phyloP scores from a whole-genome alignment of 179 eudicot genomes.

The Vitellaria paradoxa region DNA sequence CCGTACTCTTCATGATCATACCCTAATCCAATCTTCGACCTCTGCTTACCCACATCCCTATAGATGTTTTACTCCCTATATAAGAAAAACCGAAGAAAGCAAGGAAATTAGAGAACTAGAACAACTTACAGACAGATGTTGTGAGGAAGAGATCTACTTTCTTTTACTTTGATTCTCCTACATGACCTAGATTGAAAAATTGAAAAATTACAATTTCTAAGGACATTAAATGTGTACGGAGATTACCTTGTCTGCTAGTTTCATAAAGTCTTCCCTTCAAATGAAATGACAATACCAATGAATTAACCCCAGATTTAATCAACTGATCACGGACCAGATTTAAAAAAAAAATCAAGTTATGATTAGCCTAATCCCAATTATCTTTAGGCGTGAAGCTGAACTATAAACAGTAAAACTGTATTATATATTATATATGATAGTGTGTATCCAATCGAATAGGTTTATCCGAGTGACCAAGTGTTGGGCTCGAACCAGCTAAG shows the following conservation, averaged over 20 bases:
- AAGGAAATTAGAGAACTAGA: no score
- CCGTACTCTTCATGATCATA: slow-evolving; percentile 21
- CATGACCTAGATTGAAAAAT: not conserved
- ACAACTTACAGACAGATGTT: no score
- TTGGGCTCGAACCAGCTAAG: no score
- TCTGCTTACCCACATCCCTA: no score
- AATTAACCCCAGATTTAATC: not conserved
- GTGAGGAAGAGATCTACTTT: no score
- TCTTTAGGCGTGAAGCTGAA: not conserved
- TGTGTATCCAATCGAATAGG: no score
- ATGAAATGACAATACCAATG: slow-evolving; percentile 22
- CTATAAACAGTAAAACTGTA: no score
- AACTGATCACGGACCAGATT: not conserved
- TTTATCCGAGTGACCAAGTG: no score
- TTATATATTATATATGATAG: no score
- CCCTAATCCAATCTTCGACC: slow-evolving; percentile 10
- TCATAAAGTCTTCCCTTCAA: not conserved
- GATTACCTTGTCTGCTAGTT: slow-evolving; percentile 13
- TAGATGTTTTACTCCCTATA: slow-evolving; percentile 17
- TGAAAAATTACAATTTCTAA: slow-evolving; percentile 2
- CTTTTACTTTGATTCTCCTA: no score
- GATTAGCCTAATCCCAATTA: not conserved
- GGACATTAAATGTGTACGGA: not conserved
- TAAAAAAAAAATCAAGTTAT: not conserved
- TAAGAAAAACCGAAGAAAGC: no score